These are phyloP conservation scores for Aleurites moluccanus DNA, from an alignment of 441 rosid genomes.

Conservation along the genomic window DNA sequence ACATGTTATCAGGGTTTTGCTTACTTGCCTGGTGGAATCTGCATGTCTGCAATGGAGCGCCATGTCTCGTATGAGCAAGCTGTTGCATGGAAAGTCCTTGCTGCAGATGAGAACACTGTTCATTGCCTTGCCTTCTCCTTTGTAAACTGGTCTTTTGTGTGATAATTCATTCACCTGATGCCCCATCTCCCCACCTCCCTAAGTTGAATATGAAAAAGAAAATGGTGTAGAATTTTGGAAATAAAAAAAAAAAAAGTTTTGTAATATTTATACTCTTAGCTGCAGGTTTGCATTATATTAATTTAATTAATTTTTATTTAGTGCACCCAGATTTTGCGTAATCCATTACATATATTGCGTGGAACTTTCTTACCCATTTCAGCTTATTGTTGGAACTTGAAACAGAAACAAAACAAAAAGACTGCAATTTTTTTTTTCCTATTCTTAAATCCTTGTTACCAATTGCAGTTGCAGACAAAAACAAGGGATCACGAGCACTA, in stretches of 20 bases:
- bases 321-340: conserved; percentile 8
- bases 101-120: conserved; percentile 63
- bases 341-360: conserved; percentile 9
- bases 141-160: conserved; percentile 93
- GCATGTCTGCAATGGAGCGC: conserved; percentile 92
- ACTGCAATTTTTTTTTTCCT: too few relatives aligned
- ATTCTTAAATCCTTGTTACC: not conserved
- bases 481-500: too few relatives aligned
- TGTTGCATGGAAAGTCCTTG: conserved; percentile 81
- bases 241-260: conserved; percentile 31
- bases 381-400: conserved; percentile 9
- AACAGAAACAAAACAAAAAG: not conserved
- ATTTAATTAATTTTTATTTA: conserved; percentile 37
- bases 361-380: not conserved
- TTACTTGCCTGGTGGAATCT: conserved; percentile 74
- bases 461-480: conserved; percentile 9
- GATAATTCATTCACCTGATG: conserved; percentile 32
- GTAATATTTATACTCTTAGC: conserved; percentile 33
- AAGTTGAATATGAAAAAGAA: conserved; percentile 15
- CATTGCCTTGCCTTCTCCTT: conserved; percentile 91
- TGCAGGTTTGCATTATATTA: conserved; percentile 36
- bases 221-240: conserved; percentile 11
- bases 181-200: not conserved
- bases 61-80: conserved; percentile 82
- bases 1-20: conserved; percentile 57